A percentile compares a stretch with the other conserved stretches of the same genome.
Evolutionary conservation across 2,329 filamentous ascomycete species (phyloP).

Genomic region (Amesomyces nigricolor): DNA sequence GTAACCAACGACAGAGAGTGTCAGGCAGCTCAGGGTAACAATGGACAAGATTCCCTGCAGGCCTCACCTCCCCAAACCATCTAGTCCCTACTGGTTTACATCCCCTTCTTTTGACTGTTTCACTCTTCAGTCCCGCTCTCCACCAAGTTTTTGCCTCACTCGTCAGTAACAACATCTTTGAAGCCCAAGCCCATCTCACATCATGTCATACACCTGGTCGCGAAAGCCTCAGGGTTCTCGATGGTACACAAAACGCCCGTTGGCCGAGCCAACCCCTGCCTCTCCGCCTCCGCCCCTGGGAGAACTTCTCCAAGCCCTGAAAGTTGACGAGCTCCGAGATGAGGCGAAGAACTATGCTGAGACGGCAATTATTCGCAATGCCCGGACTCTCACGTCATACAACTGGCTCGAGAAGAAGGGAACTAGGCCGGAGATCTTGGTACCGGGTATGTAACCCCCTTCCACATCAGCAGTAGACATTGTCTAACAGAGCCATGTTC

Average conservation of each 20-base stretch:
- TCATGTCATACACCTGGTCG: not conserved
- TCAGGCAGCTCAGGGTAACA: too few species aligned
- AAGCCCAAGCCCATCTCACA: too few species aligned
- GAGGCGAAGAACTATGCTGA: constrained; percentile 16
- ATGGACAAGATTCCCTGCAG: too few species aligned
- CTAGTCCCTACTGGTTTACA: too few species aligned
- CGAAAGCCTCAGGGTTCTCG: not conserved
- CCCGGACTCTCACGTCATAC: constrained; percentile 31
- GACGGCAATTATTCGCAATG: constrained; percentile 24
- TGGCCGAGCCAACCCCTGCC: not conserved
- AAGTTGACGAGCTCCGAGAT: constrained; percentile 16
- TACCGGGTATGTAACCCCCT: constrained; percentile 30
- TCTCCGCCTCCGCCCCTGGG: constrained; percentile 23
- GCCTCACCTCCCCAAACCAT: too few species aligned
- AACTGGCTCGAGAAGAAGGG: constrained; percentile 32
- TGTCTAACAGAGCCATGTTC: not conserved
- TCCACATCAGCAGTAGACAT: not conserved
- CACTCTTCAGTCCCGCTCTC: too few species aligned
- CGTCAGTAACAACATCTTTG: too few species aligned
- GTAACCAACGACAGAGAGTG: too few species aligned
- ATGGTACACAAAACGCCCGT: not conserved
- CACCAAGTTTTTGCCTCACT: too few species aligned
- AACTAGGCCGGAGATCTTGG: constrained; percentile 26
- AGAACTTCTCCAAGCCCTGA: constrained; percentile 18
- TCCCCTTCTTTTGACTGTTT: too few species aligned